Conservation (phyloP, 805 yeast genomes). For the Sporopachydermia quercuum region DNA sequence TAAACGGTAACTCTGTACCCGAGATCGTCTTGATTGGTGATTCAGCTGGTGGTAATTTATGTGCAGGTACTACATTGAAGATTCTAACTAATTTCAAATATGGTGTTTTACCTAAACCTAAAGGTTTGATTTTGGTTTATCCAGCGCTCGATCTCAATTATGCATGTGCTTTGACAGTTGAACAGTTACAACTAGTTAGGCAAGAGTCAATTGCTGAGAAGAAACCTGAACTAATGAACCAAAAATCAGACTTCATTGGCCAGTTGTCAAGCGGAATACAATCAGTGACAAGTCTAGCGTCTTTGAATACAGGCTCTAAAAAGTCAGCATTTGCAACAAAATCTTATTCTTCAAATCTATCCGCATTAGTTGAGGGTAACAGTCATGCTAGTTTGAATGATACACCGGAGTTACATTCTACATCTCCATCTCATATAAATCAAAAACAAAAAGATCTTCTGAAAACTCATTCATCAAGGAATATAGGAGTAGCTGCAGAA, state of each 20-base stretch:
- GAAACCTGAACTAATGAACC: neutral
- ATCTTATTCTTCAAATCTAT: neutral
- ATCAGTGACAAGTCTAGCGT: neutral
- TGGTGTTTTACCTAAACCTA: slow-evolving; percentile 9
- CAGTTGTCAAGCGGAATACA: neutral
- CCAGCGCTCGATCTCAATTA: slow-evolving; percentile 16
- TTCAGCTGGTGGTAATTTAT: slow-evolving; percentile 16
- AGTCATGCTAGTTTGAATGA: neutral
- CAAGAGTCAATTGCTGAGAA: slow-evolving; percentile 8
- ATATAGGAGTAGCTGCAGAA: too few species aligned
- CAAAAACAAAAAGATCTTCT: too few species aligned
- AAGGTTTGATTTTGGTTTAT: slow-evolving; percentile 13
- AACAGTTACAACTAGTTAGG: slow-evolving; percentile 12
- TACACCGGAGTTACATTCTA: neutral
- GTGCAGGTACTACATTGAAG: slow-evolving; percentile 12
- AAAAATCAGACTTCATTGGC: neutral
- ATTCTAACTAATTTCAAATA: slow-evolving; percentile 6
- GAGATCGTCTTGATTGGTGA: slow-evolving; percentile 13
- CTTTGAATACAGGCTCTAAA: neutral
- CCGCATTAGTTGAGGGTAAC: neutral
- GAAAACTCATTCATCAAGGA: too few species aligned
- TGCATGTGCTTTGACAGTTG: slow-evolving; percentile 11
- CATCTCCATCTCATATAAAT: too few species aligned
- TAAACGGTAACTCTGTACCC: slow-evolving; percentile 10
- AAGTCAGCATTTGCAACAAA: neutral